Evolutionary conservation across 371 early-diverging fungal species (phyloP).

Genomic region (Mortierella sp.): DNA sequence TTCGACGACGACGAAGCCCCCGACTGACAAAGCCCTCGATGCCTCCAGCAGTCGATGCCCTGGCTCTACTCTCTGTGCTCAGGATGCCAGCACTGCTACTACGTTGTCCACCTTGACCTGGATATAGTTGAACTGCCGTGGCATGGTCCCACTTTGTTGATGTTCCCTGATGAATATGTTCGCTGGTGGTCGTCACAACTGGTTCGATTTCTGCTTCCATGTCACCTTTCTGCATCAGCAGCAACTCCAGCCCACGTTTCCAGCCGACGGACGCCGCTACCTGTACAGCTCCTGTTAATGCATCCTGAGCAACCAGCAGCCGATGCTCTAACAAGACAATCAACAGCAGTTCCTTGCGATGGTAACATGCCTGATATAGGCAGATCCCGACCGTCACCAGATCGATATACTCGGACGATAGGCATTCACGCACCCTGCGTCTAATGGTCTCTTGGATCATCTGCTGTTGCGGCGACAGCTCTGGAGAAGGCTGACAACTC

Average conservation of each 20-base stretch:
- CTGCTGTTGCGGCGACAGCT: background rate
- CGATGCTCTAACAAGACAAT: slow-evolving; percentile 37
- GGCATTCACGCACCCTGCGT: slow-evolving; percentile 25
- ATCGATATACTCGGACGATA: slow-evolving; percentile 38
- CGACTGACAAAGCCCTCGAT: slow-evolving; percentile 5
- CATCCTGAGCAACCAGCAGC: slow-evolving; percentile 44
- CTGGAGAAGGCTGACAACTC: background rate
- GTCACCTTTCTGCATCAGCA: slow-evolving; percentile 48
- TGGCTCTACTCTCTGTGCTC: background rate
- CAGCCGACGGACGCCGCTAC: slow-evolving; percentile 51
- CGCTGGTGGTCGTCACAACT: slow-evolving; percentile 37
- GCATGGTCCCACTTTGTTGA: slow-evolving; percentile 53
- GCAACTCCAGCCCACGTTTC: slow-evolving; percentile 40
- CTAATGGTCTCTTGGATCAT: slow-evolving; percentile 20
- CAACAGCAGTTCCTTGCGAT: slow-evolving; percentile 30
- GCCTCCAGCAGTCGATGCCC: slow-evolving; percentile 3
- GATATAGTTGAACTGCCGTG: slow-evolving; percentile 13
- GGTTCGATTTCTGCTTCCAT: slow-evolving; percentile 51
- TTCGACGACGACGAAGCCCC: slow-evolving; percentile 24
- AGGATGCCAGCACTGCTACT: too few species aligned
- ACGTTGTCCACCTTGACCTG: slow-evolving; percentile 2
- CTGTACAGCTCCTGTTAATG: slow-evolving; percentile 47
- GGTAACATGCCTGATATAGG: slow-evolving; percentile 47
- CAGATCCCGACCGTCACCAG: slow-evolving; percentile 51
- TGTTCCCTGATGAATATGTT: slow-evolving; percentile 30